phyloP scores from a whole-genome alignment of 805 yeast species.

The Kurtzmaniella cleridarum region DNA sequence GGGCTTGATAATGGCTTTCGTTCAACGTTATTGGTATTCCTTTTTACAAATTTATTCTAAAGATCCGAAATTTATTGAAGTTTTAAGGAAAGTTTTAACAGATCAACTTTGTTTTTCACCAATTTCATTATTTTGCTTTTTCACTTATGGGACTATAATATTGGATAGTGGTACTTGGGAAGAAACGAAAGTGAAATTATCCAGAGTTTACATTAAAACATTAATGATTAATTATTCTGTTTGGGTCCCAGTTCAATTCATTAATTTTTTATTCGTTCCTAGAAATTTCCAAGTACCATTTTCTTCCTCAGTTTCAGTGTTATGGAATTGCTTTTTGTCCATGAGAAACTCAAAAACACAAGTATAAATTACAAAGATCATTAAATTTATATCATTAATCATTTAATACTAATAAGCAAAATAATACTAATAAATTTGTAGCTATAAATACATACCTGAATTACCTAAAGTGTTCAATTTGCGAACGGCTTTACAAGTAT shows the following conservation, averaged over 20 bases:
- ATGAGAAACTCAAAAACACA: conserved; percentile 49
- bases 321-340: conserved; percentile 92
- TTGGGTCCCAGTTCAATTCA: conserved; percentile 81
- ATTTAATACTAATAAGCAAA: not conserved
- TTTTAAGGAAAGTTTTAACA: conserved; percentile 77
- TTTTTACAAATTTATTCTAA: conserved; percentile 76
- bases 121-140: conserved; percentile 70
- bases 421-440: not conserved
- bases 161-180: conserved; percentile 68
- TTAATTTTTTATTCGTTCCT: conserved; percentile 69
- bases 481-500: conserved; percentile 15
- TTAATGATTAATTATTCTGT: conserved; percentile 62
- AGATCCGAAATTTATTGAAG: conserved; percentile 80
- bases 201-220: conserved; percentile 62
- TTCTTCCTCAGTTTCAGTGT: conserved; percentile 75
- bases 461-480: conserved; percentile 19
- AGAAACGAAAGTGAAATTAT: conserved; percentile 60
- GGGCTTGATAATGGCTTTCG: conserved; percentile 81
- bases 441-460: conserved; percentile 25
- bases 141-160: conserved; percentile 76
- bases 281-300: conserved; percentile 82
- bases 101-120: conserved; percentile 93
- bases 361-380: not conserved
- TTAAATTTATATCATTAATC: not conserved
- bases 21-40: conserved; percentile 81